Conservation (phyloP, 2,329 filamentous ascomycete genomes). For the Colletotrichum siamense region DNA sequence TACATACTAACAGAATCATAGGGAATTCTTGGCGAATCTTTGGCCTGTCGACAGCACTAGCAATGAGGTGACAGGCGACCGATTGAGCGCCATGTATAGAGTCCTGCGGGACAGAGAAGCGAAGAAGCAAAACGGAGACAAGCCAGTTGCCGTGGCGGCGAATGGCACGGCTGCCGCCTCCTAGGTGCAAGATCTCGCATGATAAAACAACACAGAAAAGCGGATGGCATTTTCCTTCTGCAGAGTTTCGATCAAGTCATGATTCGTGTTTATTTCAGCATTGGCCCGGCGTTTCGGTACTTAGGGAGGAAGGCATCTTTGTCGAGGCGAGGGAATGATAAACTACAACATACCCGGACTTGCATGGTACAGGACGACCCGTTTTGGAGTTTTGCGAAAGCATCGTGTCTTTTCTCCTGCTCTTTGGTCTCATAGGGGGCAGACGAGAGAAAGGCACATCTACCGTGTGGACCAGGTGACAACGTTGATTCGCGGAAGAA, state of each 20-base stretch:
- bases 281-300: conserved; percentile 25
- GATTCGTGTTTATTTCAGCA: conserved; percentile 20
- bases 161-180: conserved; percentile 22
- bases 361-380: conserved; percentile 24
- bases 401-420: conserved; percentile 12
- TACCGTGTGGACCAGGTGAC: neutral
- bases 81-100: conserved; percentile 50
- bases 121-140: conserved; percentile 20
- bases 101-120: conserved; percentile 41
- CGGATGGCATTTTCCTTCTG: neutral
- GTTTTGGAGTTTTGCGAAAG: conserved; percentile 23
- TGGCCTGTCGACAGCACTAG: conserved; percentile 53
- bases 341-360: conserved; percentile 25
- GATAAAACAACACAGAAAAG: conserved; percentile 6
- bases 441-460: neutral
- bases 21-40: conserved; percentile 50
- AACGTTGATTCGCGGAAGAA: neutral
- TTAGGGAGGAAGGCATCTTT: conserved; percentile 14
- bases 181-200: conserved; percentile 5
- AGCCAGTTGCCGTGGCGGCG: conserved; percentile 2
- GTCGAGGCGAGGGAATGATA: conserved; percentile 23
- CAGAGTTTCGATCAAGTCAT: conserved; percentile 14
- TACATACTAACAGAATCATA: conserved; percentile 21
- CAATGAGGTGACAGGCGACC: conserved; percentile 47
- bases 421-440: neutral